Evolutionary conservation across 495 filamentous ascomycete species (phyloP).

Genomic region (Bacidia gigantensis): DNA sequence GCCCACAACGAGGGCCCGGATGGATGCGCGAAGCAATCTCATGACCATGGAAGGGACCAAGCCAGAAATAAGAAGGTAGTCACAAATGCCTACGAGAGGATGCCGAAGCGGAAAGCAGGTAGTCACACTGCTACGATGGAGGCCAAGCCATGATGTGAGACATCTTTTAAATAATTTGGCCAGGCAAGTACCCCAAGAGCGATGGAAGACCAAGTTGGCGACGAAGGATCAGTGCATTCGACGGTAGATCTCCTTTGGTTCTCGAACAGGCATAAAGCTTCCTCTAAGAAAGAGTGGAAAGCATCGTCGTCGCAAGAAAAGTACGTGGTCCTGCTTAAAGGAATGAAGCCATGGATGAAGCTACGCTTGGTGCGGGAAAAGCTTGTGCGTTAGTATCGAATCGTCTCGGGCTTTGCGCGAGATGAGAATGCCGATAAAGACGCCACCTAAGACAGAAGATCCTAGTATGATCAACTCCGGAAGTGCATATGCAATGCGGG

Average conservation of each 20-base stretch:
- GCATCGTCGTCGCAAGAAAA: neutral
- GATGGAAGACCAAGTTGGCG: neutral
- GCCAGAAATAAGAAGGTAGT: conserved; percentile 40
- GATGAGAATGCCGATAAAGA: neutral
- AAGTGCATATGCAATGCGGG: neutral
- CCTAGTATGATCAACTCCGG: neutral
- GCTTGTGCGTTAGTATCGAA: neutral
- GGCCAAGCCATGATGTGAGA: conserved; percentile 3
- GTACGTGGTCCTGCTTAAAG: neutral
- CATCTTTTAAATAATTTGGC: neutral
- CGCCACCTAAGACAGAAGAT: neutral
- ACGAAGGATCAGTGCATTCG: conserved; percentile 2
- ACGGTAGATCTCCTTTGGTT: neutral
- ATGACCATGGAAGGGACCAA: conserved; percentile 21
- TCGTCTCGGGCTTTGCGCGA: neutral
- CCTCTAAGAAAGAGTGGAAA: neutral
- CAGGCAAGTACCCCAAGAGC: neutral
- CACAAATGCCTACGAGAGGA: conserved; percentile 91
- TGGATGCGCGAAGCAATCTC: conserved; percentile 27
- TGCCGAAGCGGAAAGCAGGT: conserved; percentile 45
- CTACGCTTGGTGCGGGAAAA: neutral
- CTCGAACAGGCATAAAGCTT: conserved; percentile 1
- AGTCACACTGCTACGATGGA: conserved; percentile 6
- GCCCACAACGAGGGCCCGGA: conserved; percentile 28
- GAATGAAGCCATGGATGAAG: neutral